A percentile compares a stretch with the other conserved stretches of the same genome.
These are phyloP conservation scores for Paecilomyces variotii DNA, from an alignment of 2,329 filamentous ascomycete species.

Conservation along the genomic window DNA sequence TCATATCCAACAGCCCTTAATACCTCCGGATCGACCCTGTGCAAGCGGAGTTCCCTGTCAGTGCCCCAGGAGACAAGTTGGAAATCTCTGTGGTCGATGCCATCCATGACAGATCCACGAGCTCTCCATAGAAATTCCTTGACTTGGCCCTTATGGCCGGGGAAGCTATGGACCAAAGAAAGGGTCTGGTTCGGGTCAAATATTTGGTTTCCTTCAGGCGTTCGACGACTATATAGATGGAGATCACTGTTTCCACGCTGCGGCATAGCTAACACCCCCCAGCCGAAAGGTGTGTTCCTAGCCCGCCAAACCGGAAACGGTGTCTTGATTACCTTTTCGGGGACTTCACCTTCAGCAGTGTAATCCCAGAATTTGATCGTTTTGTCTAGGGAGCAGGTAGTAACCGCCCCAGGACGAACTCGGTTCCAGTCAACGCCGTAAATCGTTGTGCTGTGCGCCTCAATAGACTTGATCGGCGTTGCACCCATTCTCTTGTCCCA, in stretches of 20 bases:
- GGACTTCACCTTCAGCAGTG: constrained; percentile 51
- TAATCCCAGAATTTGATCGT: constrained; percentile 95
- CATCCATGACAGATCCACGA: constrained; percentile 60
- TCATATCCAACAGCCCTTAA: constrained; percentile 64
- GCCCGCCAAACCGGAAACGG: constrained; percentile 87
- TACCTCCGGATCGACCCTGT: constrained; percentile 59
- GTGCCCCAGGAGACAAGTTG: constrained; percentile 90
- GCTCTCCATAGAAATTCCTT: constrained; percentile 90
- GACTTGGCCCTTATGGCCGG: constrained; percentile 55
- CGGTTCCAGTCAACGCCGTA: constrained; percentile 95
- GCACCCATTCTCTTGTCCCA: constrained; percentile 82
- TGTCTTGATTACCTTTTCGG: constrained; percentile 71
- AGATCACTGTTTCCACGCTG: constrained; percentile 79
- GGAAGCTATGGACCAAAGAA: constrained; percentile 44
- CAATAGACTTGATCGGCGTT: constrained; percentile 71
- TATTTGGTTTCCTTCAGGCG: constrained; percentile 24
- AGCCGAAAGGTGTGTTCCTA: constrained; percentile 82
- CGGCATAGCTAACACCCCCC: constrained; percentile 81
- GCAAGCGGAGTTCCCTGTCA: constrained; percentile 72
- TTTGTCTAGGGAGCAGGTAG: constrained; percentile 84
- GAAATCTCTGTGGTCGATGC: constrained; percentile 78
- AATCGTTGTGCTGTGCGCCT: constrained; percentile 85
- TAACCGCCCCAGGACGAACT: constrained; percentile 60
- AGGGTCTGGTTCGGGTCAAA: constrained; percentile 25
- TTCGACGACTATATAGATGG: constrained; percentile 68